Percentiles rank a stretch among this genome's conserved stretches.
Conservation (phyloP, 2,329 filamentous ascomycete genomes). For the Leptographium radiaticola region DNA sequence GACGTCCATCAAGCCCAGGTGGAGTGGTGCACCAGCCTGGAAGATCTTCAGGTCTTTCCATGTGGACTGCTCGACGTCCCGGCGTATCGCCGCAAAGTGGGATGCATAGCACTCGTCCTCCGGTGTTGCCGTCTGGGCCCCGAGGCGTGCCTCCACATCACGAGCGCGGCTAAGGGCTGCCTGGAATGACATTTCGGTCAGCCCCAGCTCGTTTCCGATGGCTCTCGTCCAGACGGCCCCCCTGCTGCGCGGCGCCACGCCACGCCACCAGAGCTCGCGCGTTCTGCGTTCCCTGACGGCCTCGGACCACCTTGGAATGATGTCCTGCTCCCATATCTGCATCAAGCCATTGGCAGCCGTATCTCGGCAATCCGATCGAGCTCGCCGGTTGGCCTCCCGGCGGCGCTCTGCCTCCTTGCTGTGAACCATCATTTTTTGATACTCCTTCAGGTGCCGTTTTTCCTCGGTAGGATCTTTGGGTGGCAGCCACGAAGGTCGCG, state of each 20-base stretch:
- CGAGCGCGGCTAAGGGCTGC: slow-evolving; percentile 57
- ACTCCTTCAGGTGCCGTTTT: slow-evolving; percentile 73
- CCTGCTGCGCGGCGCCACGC: slow-evolving; percentile 57
- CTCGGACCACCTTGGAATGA: slow-evolving; percentile 62
- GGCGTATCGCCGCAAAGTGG: slow-evolving; percentile 51
- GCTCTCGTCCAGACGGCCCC: slow-evolving; percentile 58
- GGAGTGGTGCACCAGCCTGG: slow-evolving; percentile 49
- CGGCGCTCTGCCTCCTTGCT: slow-evolving; percentile 47
- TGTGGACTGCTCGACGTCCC: slow-evolving; percentile 49
- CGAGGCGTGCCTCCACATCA: slow-evolving; percentile 44
- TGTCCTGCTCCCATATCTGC: slow-evolving; percentile 61
- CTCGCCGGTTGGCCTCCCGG: slow-evolving; percentile 38
- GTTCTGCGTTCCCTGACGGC: slow-evolving; percentile 57
- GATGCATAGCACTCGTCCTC: slow-evolving; percentile 42
- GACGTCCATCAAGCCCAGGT: slow-evolving; percentile 56
- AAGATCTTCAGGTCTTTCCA: slow-evolving; percentile 66
- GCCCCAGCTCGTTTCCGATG: slow-evolving; percentile 59
- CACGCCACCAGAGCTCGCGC: slow-evolving; percentile 71
- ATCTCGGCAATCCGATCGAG: slow-evolving; percentile 40
- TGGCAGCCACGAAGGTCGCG: slow-evolving; percentile 71
- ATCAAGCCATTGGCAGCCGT: slow-evolving; percentile 40
- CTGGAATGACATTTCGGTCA: slow-evolving; percentile 53
- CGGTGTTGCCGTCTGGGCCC: slow-evolving; percentile 33
- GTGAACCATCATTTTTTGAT: slow-evolving; percentile 67
- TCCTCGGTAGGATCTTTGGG: slow-evolving; percentile 87